Conservation (phyloP, 768 basidiomycete species). For the Tricholoma bakamatsutake region DNA sequence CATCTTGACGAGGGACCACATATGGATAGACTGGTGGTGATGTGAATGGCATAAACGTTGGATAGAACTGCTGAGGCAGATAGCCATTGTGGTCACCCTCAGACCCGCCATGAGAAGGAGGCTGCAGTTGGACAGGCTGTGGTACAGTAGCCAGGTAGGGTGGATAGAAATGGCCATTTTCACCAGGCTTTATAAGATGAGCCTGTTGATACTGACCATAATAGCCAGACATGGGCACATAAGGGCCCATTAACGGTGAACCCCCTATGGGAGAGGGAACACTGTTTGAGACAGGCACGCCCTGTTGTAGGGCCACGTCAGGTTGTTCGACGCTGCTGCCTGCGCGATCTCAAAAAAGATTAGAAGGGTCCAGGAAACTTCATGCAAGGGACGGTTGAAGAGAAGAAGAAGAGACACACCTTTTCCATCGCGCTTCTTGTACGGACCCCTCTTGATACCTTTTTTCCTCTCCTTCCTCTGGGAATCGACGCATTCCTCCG, state of each 20-base stretch:
- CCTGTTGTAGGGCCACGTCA: slow-evolving; percentile 33
- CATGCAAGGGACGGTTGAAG: slow-evolving; percentile 16
- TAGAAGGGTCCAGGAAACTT: slow-evolving; percentile 29
- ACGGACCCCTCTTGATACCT: slow-evolving; percentile 81
- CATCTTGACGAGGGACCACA: slow-evolving; percentile 25
- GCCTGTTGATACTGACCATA: slow-evolving; percentile 50
- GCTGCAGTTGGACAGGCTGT: slow-evolving; percentile 11
- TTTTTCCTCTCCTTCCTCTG: slow-evolving; percentile 90
- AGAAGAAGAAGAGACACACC: slow-evolving; percentile 40
- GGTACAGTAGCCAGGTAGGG: slow-evolving; percentile 20
- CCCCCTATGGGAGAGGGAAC: slow-evolving; percentile 34
- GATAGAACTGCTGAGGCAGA: slow-evolving; percentile 19
- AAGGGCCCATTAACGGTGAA: slow-evolving; percentile 43
- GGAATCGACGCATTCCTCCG: slow-evolving; percentile 85
- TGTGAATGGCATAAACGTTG: slow-evolving; percentile 16
- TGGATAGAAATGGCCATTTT: slow-evolving; percentile 41
- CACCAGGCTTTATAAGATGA: slow-evolving; percentile 45
- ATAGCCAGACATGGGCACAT: slow-evolving; percentile 50
- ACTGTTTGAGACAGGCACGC: slow-evolving; percentile 36
- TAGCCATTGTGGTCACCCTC: slow-evolving; percentile 15
- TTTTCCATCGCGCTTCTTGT: slow-evolving; percentile 95
- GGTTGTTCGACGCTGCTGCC: slow-evolving; percentile 44
- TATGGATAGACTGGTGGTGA: slow-evolving; percentile 16
- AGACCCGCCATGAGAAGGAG: slow-evolving; percentile 11
- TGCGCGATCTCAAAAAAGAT: slow-evolving; percentile 52